A percentile compares a stretch with the other conserved stretches of the same genome.
Evolutionary conservation across 2,329 filamentous ascomycete species (phyloP).

Genomic region (Pestalotiopsis sp.): DNA sequence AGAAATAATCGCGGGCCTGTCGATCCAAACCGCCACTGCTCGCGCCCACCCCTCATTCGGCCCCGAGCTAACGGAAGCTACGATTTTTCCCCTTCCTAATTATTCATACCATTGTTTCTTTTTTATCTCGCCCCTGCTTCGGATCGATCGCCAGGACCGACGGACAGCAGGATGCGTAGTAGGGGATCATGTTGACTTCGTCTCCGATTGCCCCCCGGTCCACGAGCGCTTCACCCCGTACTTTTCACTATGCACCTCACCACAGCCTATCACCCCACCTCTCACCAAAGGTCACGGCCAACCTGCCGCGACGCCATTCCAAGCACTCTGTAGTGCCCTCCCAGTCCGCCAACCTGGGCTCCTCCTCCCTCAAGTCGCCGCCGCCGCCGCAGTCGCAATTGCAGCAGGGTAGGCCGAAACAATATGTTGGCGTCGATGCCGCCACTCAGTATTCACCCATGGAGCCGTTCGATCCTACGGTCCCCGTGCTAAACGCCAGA

Average conservation of each 20-base stretch:
- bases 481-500: conserved; percentile 29
- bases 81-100: neutral
- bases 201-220: conserved; percentile 52
- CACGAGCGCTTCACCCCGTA: conserved; percentile 52
- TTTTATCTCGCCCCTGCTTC: neutral
- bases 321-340: conserved; percentile 30
- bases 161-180: conserved; percentile 45
- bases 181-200: conserved; percentile 60
- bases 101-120: neutral
- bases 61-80: neutral
- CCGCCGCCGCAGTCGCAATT: conserved; percentile 22
- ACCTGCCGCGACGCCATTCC: conserved; percentile 41
- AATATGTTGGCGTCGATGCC: conserved; percentile 48
- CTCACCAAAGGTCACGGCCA: conserved; percentile 40
- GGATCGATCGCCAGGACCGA: neutral
- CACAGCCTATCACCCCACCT: conserved; percentile 38
- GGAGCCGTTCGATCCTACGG: conserved; percentile 43
- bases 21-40: neutral
- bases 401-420: conserved; percentile 28
- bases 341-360: conserved; percentile 29
- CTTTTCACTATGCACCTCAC: conserved; percentile 49
- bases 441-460: conserved; percentile 50
- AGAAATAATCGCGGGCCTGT: neutral
- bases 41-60: neutral
- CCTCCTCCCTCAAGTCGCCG: conserved; percentile 23